Base-by-base conservation (phyloP, 1,284 basidiomycete genomes). In the Ustilago esculenta region DNA sequence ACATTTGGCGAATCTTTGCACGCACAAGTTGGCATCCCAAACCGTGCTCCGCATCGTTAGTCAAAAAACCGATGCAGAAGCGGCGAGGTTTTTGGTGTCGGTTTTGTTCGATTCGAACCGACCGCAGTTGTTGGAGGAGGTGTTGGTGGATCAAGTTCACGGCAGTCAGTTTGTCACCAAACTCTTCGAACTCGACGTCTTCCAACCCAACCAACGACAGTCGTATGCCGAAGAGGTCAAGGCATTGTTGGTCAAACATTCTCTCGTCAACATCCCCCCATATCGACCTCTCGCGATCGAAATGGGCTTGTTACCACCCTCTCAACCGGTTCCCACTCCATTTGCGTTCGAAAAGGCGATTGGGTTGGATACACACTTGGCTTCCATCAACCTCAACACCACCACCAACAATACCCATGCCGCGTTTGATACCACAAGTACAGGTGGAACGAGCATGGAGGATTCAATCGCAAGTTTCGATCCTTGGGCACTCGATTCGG, bases 21-120 rank as follows among this genome's bases (percentile, higher is more conserved):
- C 94, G 1, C 96, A 99, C 86, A 98, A 98, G 84, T 84, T 98
- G 61, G 95, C 96, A 0, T 95, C 92, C 1, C 86, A 94, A 70
- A 96, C 94, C 0, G 92, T 98, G 32, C 85, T 98, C 67, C 87
- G 94, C 73, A 65, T 84, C 48, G 57, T 84, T 45, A 80, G 73
- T 29, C 84, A 84, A 57, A 68, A 61, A 12, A 51, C 71, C 6
- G 83, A 84, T 48, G 56, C 60, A 1, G 57, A 72, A 8, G 81
- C 84, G 6, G 70, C 79, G 11, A 45, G 71, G 18, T 67, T 73
- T 29, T 43, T 84, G 20, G 51, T 84, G 18, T 49, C 75, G 8
- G 73, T 77, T 2, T 59, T 84, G 18, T 82, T 84, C 45, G 79
- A 80, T 91, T 51, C 53, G 15, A 88, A 89, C 2, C 87, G 88